Conservation (phyloP, 192 early-diverging fungal species). For the Piromyces sp. region DNA sequence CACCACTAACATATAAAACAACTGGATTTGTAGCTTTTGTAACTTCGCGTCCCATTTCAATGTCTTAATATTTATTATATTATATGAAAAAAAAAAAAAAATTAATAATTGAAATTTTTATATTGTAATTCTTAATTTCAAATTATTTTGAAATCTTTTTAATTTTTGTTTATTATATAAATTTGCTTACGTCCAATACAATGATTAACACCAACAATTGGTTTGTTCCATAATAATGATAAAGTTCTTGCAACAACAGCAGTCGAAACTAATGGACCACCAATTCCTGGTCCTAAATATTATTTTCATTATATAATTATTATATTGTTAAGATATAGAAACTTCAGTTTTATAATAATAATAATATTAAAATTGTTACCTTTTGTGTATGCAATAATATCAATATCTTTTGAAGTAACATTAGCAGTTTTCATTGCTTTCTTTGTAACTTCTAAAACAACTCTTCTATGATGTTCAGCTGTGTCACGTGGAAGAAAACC, state of each 20-base stretch:
- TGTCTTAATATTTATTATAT: no score
- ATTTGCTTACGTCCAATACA: constrained; percentile 69
- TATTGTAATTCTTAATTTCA: no score
- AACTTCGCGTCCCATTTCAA: constrained; percentile 96
- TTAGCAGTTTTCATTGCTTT: constrained; percentile 63
- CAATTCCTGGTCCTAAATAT: constrained; percentile 82
- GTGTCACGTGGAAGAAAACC: constrained; percentile 92
- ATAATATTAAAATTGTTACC: constrained; percentile 10
- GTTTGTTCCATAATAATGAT: constrained; percentile 75
- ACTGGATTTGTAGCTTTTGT: constrained; percentile 87
- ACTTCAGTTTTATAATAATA: no score
- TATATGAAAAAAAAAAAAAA: no score
- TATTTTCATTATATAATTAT: not conserved
- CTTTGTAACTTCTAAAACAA: constrained; percentile 52
- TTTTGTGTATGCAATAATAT: constrained; percentile 91
- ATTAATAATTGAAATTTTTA: no score
- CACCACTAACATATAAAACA: constrained; percentile 91
- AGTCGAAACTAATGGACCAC: constrained; percentile 76
- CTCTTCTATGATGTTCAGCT: constrained; percentile 71
- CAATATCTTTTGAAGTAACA: constrained; percentile 55
- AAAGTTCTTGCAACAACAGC: constrained; percentile 86
- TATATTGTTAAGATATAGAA: not conserved
- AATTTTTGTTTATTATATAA: no score
- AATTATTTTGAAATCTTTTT: no score
- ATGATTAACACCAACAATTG: constrained; percentile 90